Base-by-base conservation (phyloP, 345 rosid species). In the Draba incana region DNA sequence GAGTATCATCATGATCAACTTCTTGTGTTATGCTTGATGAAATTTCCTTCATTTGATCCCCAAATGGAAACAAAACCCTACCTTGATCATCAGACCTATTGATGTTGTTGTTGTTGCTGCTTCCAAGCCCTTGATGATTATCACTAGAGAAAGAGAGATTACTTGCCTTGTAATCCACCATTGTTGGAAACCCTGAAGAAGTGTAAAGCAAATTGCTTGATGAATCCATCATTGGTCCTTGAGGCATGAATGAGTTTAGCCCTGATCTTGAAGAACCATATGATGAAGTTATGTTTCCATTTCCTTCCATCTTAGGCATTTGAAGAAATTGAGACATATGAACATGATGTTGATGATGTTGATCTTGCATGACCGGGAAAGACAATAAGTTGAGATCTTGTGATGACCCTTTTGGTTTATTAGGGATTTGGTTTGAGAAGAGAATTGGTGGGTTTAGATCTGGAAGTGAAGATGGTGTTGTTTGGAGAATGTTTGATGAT, bases 311-410 rank as follows among this genome's bases (percentile, higher is more conserved):
- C 62, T 61, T 67, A 3, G 73, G 74, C 69, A 75, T 62, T 49
- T 68, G 74, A 62, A 62, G 69, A 62, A 62, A 68, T 55, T 68
- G 74, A 55, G 69, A 68, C 74, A 75, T 68, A 49, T 61, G 57
- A 31, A 44, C 56, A 75, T 75, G 79, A 55, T 59, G 37, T 33
- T 59, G 71, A 4, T 59, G 75, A 62, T 71, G 69, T 10, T 59
- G 75, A 49, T 75, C 62, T 75, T 75, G 79, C 75, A 75, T 75
- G 49, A 69, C 66, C 0, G 79, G 79, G 55, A 75, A 75, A 55
- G 79, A 75, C 57, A 75, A 15, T 61, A 75, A 69, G 70, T 75
- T 75, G 42, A 75, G 75, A 63, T 75, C 79, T 64, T 75, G 74
- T 33, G 79, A 62, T 48, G 78, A 56, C 60, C 62, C 72, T 74